phyloP scores from a whole-genome alignment of 495 filamentous ascomycete genomes.

The Penicillium manginii region DNA sequence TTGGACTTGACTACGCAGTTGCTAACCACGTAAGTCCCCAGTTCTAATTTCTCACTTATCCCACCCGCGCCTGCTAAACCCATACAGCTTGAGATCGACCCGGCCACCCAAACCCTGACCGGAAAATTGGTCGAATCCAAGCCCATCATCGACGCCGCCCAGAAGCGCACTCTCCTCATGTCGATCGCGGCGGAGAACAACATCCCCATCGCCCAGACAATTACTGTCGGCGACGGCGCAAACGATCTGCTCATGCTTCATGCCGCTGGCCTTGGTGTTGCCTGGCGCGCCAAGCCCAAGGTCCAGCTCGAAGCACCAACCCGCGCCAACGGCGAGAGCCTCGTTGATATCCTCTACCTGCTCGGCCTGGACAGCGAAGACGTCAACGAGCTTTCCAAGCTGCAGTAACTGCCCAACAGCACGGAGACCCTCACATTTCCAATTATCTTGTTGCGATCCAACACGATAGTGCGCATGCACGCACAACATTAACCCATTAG shows the following conservation, averaged over 20 bases:
- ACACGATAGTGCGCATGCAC: background rate
- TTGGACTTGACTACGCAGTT: conserved; percentile 83
- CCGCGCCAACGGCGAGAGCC: conserved; percentile 75
- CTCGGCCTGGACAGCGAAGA: conserved; percentile 76
- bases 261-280: conserved; percentile 85
- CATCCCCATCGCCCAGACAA: conserved; percentile 72
- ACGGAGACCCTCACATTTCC: background rate
- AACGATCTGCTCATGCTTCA: conserved; percentile 95
- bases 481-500: conserved; percentile 15
- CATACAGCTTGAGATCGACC: conserved; percentile 65
- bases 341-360: conserved; percentile 82
- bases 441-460: conserved; percentile 1
- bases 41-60: background rate
- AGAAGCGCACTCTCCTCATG: conserved; percentile 75
- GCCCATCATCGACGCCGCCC: conserved; percentile 78
- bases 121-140: conserved; percentile 71
- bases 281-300: conserved; percentile 89
- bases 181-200: conserved; percentile 75
- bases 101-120: conserved; percentile 68
- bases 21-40: conserved; percentile 71
- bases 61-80: conserved; percentile 5
- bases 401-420: conserved; percentile 14
- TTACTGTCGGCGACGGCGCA: conserved; percentile 91
- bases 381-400: conserved; percentile 50
- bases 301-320: conserved; percentile 87